Conservation (phyloP, 2,329 filamentous ascomycete genomes). For the Orbilia quercus region DNA sequence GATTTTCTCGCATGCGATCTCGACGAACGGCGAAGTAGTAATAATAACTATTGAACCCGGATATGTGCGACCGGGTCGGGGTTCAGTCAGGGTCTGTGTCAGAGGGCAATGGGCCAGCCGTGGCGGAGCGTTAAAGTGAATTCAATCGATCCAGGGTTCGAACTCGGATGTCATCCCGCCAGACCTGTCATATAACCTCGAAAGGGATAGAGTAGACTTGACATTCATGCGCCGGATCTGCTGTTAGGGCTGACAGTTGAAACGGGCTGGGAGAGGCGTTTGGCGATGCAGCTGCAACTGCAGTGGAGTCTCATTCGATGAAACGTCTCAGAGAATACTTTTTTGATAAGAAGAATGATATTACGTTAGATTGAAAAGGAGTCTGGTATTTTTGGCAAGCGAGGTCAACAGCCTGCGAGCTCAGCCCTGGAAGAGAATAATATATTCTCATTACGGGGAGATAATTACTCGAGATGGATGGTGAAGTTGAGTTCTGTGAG, state of each 20-base stretch:
- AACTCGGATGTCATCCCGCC: conserved; percentile 18
- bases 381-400: conserved; percentile 8
- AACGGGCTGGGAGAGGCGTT: not conserved
- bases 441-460: not conserved
- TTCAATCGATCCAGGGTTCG: conserved; percentile 14
- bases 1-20: too few relatives aligned
- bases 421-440: conserved; percentile 3
- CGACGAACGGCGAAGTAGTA: too few relatives aligned
- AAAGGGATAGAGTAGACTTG: not conserved
- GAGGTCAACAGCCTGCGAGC: conserved; percentile 13
- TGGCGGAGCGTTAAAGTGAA: conserved; percentile 11
- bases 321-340: too few relatives aligned
- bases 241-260: conserved; percentile 10
- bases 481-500: too few relatives aligned
- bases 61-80: not conserved
- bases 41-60: too few relatives aligned
- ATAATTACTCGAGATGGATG: too few relatives aligned
- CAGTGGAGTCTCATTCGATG: not conserved
- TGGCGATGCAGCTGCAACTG: not conserved
- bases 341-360: too few relatives aligned
- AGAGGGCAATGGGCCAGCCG: not conserved
- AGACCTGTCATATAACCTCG: not conserved
- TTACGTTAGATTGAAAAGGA: too few relatives aligned
- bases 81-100: not conserved
- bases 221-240: not conserved